Conservation (phyloP, 192 early-diverging fungal species). For the Backusella circina region DNA sequence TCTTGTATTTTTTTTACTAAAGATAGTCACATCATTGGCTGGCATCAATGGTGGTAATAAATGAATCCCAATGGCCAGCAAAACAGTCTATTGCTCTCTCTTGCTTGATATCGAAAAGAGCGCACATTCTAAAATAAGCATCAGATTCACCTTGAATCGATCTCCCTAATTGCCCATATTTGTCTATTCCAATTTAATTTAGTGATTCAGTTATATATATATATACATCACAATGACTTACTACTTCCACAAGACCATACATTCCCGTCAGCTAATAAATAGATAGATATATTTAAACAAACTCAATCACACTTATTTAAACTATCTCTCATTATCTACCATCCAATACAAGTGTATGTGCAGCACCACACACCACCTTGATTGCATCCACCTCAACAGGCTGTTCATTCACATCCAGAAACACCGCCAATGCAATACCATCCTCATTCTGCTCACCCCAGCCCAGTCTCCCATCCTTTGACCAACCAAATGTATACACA, state of each 20-base stretch:
- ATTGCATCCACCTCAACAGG: not conserved
- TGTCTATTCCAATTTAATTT: not conserved
- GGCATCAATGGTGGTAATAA: not conserved
- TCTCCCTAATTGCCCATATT: conserved; percentile 6
- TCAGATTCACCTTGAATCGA: not conserved
- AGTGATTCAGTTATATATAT: not conserved
- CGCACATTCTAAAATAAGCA: not conserved
- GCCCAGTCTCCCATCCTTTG: conserved; percentile 10
- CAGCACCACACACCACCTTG: conserved; percentile 3
- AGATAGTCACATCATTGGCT: not conserved
- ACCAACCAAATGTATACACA: conserved; percentile 18
- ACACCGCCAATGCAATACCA: not conserved
- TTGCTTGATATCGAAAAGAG: not conserved
- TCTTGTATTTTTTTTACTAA: not conserved
- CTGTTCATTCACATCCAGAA: not conserved
- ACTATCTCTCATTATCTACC: not conserved
- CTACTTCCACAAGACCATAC: conserved; percentile 14
- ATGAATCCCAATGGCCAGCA: conserved; percentile 5
- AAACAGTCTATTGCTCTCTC: not conserved
- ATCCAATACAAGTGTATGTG: conserved; percentile 15
- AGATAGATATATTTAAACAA: too few relatives aligned
- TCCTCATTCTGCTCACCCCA: not conserved
- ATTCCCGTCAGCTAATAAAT: not conserved
- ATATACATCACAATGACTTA: not conserved
- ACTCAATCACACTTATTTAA: not conserved